Evolutionary conservation across 306 rosid species (phyloP), one percentile per base, ranked within the genome.

Genomic region (Dryas octopetala): DNA sequence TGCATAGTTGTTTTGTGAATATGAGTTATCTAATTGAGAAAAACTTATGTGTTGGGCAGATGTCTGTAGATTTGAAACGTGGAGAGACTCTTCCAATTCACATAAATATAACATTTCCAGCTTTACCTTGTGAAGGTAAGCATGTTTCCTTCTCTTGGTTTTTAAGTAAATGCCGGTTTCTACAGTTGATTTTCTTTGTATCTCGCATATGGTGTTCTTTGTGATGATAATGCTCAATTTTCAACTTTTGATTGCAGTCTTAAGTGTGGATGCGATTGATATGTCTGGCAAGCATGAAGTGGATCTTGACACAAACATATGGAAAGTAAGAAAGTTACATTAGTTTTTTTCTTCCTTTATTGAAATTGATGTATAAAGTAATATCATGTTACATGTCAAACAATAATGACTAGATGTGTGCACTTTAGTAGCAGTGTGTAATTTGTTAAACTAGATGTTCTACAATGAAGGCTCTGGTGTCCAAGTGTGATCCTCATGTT

Each of bases 231-330:
- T 38, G 68, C n/a, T n/a, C 0, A 16, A 50, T 55, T 23, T 12
- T 58, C 15, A 74, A 13, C 80, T 26, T 80, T 19, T 83, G 58
- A 58, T 70, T 73, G 38, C 96, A 95, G 99, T 95, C 70, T 55
- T 95, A 57, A 92, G 99, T 84, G 97, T 95, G 13, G 99, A 95
- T 68, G 97, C 98, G 32, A 88, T 95, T 74, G 99, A 95, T 78
- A 87, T 95, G 99, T 95, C 99, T 13, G 99, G 99, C 69, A 95
- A 90, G 87, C 99, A 95, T 71, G 99, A 92, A 86, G 99, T 95
- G 79, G 99, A 95, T 88, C 97, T 95, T 19, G 99, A 95, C 76
- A 95, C 99, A 19, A 95, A 83, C 75, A 95, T 95, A 46, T 95
- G 98, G 99, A 95, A 95, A 84, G 99, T 95, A 82, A 86, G 88